Conservation (phyloP, 2,329 filamentous ascomycete species). For the Calonectria fujianensis region DNA sequence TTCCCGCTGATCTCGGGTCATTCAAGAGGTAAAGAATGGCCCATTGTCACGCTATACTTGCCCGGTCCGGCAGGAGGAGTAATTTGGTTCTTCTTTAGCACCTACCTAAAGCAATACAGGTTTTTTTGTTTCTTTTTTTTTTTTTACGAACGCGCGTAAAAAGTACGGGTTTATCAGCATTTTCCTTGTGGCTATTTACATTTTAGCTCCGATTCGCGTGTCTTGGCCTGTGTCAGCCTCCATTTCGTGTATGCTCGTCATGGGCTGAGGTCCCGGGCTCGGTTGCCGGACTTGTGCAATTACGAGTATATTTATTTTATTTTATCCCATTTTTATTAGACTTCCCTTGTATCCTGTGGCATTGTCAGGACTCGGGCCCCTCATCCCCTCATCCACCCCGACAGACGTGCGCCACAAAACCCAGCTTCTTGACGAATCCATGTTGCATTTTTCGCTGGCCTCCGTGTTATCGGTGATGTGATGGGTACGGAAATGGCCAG, state of each 20-base stretch:
- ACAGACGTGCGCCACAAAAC: constrained; percentile 1
- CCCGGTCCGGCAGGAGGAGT: constrained; percentile 22
- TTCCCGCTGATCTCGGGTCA: constrained; percentile 13
- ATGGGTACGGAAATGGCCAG: constrained; percentile 11
- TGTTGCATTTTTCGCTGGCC: constrained; percentile 14
- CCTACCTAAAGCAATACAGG: constrained; percentile 21
- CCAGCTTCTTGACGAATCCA: constrained; percentile 9
- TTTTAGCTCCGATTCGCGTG: constrained; percentile 10
- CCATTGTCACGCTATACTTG: constrained; percentile 20
- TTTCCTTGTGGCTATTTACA: constrained; percentile 6
- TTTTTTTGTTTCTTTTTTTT: neutral
- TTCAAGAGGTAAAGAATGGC: neutral
- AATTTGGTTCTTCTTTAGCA: constrained; percentile 3
- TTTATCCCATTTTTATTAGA: neutral
- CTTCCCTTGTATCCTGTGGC: neutral
- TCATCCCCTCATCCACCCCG: neutral
- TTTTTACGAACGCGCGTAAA: neutral
- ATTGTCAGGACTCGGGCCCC: neutral
- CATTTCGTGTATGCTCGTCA: constrained; percentile 13
- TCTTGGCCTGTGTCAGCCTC: constrained; percentile 15
- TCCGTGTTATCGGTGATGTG: constrained; percentile 20
- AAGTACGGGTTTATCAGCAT: constrained; percentile 29
- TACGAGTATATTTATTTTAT: neutral
- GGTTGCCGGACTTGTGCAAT: constrained; percentile 14
- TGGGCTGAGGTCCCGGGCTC: constrained; percentile 2